Conservation (phyloP, 495 filamentous ascomycete species). For the Neurospora terricola region DNA sequence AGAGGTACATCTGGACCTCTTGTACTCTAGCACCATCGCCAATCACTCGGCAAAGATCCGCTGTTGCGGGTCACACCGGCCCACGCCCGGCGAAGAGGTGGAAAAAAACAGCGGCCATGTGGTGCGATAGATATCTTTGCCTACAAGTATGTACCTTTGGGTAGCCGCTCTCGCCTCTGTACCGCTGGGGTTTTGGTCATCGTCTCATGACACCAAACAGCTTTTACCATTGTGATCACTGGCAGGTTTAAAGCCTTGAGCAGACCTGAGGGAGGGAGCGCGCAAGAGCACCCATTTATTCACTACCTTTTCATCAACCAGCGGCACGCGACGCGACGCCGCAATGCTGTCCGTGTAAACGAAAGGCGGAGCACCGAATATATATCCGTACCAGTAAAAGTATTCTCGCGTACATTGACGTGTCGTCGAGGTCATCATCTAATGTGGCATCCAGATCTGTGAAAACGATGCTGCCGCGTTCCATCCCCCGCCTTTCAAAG, state of each 20-base stretch:
- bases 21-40: neutral
- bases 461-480: conserved; percentile 12
- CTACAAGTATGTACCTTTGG: neutral
- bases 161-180: neutral
- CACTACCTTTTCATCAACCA: neutral
- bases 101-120: neutral
- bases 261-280: neutral
- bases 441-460: neutral
- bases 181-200: neutral
- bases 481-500: conserved; percentile 46
- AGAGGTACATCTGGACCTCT: neutral
- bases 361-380: neutral
- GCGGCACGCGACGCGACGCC: neutral
- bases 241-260: neutral
- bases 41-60: neutral
- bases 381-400: neutral
- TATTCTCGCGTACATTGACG: neutral
- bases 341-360: neutral
- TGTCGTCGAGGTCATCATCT: neutral
- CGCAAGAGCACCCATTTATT: neutral
- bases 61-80: neutral
- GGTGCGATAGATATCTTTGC: neutral
- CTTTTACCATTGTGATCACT: neutral
- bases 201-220: neutral
- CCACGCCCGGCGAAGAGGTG: neutral